A percentile compares a stretch with the other conserved stretches of the same genome.
Conservation (phyloP, 2,329 filamentous ascomycete species). For the Cladosporium sp. region DNA sequence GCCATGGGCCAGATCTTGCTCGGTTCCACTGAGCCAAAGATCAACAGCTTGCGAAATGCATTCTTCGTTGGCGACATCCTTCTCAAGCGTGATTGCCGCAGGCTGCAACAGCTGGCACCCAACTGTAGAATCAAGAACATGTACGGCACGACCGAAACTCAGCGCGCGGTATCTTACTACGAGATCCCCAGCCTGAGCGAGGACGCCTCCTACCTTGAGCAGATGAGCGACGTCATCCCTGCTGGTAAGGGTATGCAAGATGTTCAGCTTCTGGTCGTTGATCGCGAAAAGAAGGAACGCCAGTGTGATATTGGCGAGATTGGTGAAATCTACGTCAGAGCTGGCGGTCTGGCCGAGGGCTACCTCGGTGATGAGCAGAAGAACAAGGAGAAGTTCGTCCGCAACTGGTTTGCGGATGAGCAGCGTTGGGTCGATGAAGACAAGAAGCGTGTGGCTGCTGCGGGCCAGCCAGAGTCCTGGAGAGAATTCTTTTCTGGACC, state of each 20-base stretch:
- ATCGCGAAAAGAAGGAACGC: constrained; percentile 60
- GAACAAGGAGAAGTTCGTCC: constrained; percentile 71
- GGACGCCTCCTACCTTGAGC: constrained; percentile 60
- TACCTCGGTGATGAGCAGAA: constrained; percentile 62
- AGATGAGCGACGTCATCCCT: constrained; percentile 70
- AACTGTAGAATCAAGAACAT: constrained; percentile 77
- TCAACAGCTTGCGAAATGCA: constrained; percentile 59
- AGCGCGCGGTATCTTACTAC: constrained; percentile 76
- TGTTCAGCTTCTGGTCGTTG: constrained; percentile 81
- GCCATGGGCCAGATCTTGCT: constrained; percentile 95
- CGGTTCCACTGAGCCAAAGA: constrained; percentile 69
- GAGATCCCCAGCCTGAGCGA: constrained; percentile 64
- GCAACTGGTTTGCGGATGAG: constrained; percentile 81
- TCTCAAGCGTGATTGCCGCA: constrained; percentile 74
- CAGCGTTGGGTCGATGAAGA: constrained; percentile 64
- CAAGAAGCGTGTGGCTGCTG: constrained; percentile 45
- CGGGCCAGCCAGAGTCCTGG: constrained; percentile 64
- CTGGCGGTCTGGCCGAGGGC: constrained; percentile 76
- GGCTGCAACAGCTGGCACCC: constrained; percentile 68
- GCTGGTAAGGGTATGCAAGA: constrained; percentile 82
- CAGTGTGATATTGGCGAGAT: constrained; percentile 76
- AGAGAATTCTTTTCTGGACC: constrained; percentile 72
- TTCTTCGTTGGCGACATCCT: constrained; percentile 93
- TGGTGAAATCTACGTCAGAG: constrained; percentile 78
- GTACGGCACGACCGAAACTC: constrained; percentile 85